phyloP scores from a whole-genome alignment of 129 eudicot species.

The Ambrosia trifida region DNA sequence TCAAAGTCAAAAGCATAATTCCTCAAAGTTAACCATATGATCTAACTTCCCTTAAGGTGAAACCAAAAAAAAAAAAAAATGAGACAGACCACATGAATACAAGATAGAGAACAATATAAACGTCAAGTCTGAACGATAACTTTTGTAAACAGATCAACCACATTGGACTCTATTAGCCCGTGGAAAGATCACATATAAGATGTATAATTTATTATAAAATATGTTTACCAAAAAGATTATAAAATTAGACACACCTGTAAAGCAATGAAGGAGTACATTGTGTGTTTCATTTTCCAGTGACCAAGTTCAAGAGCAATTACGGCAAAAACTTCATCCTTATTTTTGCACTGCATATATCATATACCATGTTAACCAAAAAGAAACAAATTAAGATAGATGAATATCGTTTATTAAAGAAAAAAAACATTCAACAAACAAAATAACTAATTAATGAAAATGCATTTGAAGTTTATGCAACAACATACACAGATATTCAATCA shows the following conservation, averaged over 20 bases:
- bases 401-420: too few relatives aligned
- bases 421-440: background rate
- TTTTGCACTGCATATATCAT: conserved; percentile 69
- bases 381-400: too few relatives aligned
- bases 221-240: background rate
- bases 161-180: background rate
- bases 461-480: background rate
- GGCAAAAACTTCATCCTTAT: conserved; percentile 93
- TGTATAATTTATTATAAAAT: background rate
- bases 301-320: conserved; percentile 98
- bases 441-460: background rate
- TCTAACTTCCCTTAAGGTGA: background rate
- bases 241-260: conserved; percentile 66
- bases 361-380: background rate
- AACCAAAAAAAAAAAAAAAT: background rate
- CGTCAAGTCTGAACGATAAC: too few relatives aligned
- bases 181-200: background rate
- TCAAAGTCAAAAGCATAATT: conserved; percentile 4
- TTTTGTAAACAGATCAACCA: background rate
- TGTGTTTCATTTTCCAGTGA: conserved; percentile 94
- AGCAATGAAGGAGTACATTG: conserved; percentile 84
- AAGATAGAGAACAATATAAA: too few relatives aligned
- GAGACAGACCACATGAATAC: too few relatives aligned
- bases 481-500: conserved; percentile 5
- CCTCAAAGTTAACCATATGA: conserved; percentile 4